Conservation (phyloP, 306 rosid genomes). For the Trifolium repens region DNA sequence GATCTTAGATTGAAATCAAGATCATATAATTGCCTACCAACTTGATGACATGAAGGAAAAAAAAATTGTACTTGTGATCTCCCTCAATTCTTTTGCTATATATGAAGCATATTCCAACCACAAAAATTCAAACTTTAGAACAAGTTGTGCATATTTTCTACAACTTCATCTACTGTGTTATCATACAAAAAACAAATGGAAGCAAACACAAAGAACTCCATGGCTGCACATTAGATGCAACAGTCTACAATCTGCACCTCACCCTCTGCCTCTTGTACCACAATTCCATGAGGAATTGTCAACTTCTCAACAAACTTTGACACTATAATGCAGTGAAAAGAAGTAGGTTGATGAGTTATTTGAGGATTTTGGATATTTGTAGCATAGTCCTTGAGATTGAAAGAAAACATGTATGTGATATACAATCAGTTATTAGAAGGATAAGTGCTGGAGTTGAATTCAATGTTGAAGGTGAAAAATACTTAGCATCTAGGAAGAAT, state of each 20-base stretch:
- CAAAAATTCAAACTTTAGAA: slow-evolving; percentile 23
- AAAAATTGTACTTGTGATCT: slow-evolving; percentile 26
- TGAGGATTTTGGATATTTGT: too few relatives aligned
- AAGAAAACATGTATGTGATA: slow-evolving; percentile 42
- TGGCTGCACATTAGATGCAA: slow-evolving; percentile 43
- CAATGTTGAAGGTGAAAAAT: slow-evolving; percentile 38
- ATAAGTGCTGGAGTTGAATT: slow-evolving; percentile 38
- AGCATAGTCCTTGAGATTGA: slow-evolving; percentile 35
- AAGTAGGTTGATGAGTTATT: too few relatives aligned
- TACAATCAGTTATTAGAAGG: slow-evolving; percentile 43
- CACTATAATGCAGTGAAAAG: too few relatives aligned
- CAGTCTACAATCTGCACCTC: slow-evolving; percentile 50
- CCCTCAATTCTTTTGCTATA: slow-evolving; percentile 39
- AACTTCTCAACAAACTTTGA: too few relatives aligned
- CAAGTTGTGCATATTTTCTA: slow-evolving; percentile 28
- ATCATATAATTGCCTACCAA: slow-evolving; percentile 27
- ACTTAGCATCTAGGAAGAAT: not conserved
- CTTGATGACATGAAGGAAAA: slow-evolving; percentile 27
- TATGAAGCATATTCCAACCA: slow-evolving; percentile 35
- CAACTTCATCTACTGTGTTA: not conserved
- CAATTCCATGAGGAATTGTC: slow-evolving; percentile 10
- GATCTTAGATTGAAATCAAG: slow-evolving; percentile 37
- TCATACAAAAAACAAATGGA: slow-evolving; percentile 43
- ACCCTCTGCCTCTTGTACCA: slow-evolving; percentile 30
- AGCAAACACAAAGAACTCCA: slow-evolving; percentile 41